phyloP scores from a whole-genome alignment of 108 stramenopile genomes.

The Chaetoceros tenuissimus region DNA sequence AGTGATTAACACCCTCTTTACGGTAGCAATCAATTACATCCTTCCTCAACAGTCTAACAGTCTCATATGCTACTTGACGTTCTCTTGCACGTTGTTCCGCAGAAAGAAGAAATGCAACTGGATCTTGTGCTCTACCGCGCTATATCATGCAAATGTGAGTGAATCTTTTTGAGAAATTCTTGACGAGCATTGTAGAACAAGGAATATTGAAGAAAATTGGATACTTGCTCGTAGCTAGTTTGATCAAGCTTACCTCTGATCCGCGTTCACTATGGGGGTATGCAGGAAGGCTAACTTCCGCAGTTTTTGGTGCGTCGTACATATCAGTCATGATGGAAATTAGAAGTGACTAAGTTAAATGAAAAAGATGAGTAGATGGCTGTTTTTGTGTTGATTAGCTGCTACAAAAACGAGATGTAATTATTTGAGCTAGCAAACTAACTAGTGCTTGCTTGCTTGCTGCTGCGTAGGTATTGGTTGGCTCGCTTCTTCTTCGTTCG shows the following conservation, averaged over 20 bases:
- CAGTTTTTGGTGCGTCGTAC: slow-evolving; percentile 40
- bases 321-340: slow-evolving; percentile 54
- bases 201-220: background rate
- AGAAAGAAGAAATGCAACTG: slow-evolving; percentile 71
- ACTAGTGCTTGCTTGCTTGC: no score
- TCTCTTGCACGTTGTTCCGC: slow-evolving; percentile 85
- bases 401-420: no score
- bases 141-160: slow-evolving; percentile 6
- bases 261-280: slow-evolving; percentile 68
- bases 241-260: slow-evolving; percentile 17
- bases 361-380: no score
- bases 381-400: no score
- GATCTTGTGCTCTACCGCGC: slow-evolving; percentile 65
- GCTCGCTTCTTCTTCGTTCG: no score
- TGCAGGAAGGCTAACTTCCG: slow-evolving; percentile 47
- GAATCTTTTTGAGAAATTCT: background rate
- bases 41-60: slow-evolving; percentile 71
- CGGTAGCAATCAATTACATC: slow-evolving; percentile 83
- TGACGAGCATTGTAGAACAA: background rate
- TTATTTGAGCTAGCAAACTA: no score
- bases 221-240: background rate
- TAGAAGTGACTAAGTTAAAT: no score
- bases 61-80: slow-evolving; percentile 81
- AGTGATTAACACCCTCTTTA: slow-evolving; percentile 79
- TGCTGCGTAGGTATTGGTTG: no score